phyloP scores from a whole-genome alignment of 192 early-diverging fungal species.

The Glomus cerebriforme region DNA sequence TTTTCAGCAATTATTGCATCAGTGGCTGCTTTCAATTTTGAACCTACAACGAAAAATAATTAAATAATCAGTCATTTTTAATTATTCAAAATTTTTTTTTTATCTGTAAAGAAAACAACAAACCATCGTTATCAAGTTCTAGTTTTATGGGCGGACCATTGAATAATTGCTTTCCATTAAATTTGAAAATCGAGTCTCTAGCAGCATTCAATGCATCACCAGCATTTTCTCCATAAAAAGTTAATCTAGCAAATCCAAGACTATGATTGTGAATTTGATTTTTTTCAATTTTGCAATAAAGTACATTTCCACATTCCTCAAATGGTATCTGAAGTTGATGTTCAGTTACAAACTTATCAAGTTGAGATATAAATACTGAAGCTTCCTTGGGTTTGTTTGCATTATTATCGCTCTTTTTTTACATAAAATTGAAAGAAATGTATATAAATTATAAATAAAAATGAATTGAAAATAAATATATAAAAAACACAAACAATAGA shows the following conservation, averaged over 20 bases:
- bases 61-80: constrained; percentile 33
- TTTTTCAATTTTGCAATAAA: constrained; percentile 45
- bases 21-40: constrained; percentile 39
- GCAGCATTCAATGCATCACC: constrained; percentile 37
- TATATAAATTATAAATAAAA: background rate
- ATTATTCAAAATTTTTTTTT: background rate
- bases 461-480: background rate
- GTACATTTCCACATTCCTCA: constrained; percentile 19
- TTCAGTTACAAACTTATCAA: background rate
- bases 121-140: constrained; percentile 44
- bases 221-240: constrained; percentile 44
- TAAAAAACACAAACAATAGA: background rate
- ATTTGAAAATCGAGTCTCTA: constrained; percentile 49
- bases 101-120: background rate
- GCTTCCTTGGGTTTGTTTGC: background rate
- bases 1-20: constrained; percentile 36
- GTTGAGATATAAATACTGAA: background rate
- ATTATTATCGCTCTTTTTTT: background rate
- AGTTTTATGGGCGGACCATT: constrained; percentile 35
- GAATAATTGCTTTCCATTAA: constrained; percentile 51
- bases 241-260: constrained; percentile 51
- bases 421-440: background rate
- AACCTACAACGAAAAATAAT: constrained; percentile 34
- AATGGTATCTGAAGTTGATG: background rate
- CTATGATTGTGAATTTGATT: constrained; percentile 50